A percentile compares a stretch with the other conserved stretches of the same genome.
These are phyloP conservation scores for Henckelia pumila DNA, from an alignment of 257 asterid species.

Conservation along the genomic window DNA sequence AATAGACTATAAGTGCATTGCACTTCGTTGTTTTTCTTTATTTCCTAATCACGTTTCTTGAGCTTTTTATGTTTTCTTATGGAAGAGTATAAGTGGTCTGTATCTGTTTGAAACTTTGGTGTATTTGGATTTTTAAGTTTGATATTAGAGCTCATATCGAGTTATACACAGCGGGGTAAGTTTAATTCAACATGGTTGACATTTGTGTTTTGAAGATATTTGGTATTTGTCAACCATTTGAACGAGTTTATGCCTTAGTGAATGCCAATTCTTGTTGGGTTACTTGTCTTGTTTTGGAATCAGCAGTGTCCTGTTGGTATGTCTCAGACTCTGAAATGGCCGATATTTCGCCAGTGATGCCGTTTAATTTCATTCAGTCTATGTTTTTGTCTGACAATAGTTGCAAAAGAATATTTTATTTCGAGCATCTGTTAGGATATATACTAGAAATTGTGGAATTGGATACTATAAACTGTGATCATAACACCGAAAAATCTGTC, in stretches of 20 bases:
- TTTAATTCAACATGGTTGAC: too few relatives aligned
- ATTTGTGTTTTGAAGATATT: too few relatives aligned
- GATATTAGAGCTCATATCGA: not conserved
- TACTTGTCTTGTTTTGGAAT: too few relatives aligned
- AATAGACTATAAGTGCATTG: not conserved
- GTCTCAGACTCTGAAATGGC: constrained; percentile 20
- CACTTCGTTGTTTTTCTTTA: too few relatives aligned
- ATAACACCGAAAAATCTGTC: too few relatives aligned
- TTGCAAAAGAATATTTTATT: not conserved
- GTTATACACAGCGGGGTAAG: too few relatives aligned
- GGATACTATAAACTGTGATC: too few relatives aligned
- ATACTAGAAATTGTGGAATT: not conserved
- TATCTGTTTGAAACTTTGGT: not conserved
- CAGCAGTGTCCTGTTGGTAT: constrained; percentile 77
- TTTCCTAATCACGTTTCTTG: not conserved
- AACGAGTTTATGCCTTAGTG: not conserved
- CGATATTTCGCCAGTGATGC: too few relatives aligned
- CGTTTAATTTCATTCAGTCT: too few relatives aligned
- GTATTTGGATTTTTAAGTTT: not conserved
- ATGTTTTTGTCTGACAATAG: not conserved
- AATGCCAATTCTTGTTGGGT: not conserved
- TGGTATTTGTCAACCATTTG: not conserved
- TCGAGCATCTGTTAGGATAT: not conserved
- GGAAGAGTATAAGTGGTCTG: not conserved
- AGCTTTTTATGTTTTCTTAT: too few relatives aligned